Percentiles rank a stretch among this genome's conserved stretches.
These are phyloP conservation scores for Trametes elegans DNA, from an alignment of 768 basidiomycete genomes.

Conservation along the genomic window DNA sequence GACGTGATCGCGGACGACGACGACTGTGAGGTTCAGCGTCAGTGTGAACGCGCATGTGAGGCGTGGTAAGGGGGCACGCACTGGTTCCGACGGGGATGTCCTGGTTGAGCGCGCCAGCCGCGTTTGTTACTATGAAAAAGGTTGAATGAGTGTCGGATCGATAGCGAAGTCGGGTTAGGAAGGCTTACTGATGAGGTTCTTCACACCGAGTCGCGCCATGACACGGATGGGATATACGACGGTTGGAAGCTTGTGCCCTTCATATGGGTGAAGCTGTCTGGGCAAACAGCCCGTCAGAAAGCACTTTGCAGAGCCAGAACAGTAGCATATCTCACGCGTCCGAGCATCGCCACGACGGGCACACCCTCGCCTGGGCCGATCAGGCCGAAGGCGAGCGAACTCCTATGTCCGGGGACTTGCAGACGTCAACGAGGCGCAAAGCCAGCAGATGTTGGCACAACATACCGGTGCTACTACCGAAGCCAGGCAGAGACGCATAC, in stretches of 20 bases:
- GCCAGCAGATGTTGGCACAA: neutral
- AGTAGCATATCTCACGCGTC: slow-evolving; percentile 56
- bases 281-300: too few relatives aligned
- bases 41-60: neutral
- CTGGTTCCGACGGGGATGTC: slow-evolving; percentile 77
- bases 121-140: slow-evolving; percentile 71
- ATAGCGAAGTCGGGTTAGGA: neutral
- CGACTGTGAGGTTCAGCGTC: slow-evolving; percentile 56
- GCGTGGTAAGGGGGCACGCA: slow-evolving; percentile 37
- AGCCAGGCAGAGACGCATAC: slow-evolving; percentile 70
- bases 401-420: slow-evolving; percentile 79
- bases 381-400: slow-evolving; percentile 75
- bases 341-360: slow-evolving; percentile 88
- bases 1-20: slow-evolving; percentile 82
- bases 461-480: slow-evolving; percentile 74
- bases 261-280: slow-evolving; percentile 77
- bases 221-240: slow-evolving; percentile 79
- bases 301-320: too few relatives aligned
- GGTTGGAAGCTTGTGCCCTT: slow-evolving; percentile 69
- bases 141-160: neutral
- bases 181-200: slow-evolving; percentile 69
- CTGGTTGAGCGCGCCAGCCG: slow-evolving; percentile 79
- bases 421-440: neutral
- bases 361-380: slow-evolving; percentile 62
- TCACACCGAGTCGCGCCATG: slow-evolving; percentile 75